Evolutionary conservation across 23 red algal species (phyloP).

Genomic region (Agarophyton chilense): DNA sequence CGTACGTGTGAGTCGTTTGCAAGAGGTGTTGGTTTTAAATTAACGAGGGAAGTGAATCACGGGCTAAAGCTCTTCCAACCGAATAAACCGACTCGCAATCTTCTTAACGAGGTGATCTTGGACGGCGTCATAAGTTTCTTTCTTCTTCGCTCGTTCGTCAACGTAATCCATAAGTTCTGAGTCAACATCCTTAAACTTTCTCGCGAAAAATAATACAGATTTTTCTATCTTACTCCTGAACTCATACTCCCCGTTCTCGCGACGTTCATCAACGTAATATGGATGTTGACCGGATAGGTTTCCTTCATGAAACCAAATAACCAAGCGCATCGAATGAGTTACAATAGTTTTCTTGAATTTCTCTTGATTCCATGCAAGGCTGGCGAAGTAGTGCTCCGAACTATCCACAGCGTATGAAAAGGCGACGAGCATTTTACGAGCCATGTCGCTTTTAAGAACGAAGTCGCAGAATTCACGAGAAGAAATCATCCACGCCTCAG

Average conservation of each 20-base stretch:
- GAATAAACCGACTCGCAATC: neutral
- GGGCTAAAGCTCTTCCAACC: neutral
- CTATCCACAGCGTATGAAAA: slow-evolving; percentile 77
- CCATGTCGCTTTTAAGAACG: slow-evolving; percentile 58
- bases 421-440: slow-evolving; percentile 65
- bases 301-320: slow-evolving; percentile 78
- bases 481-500: slow-evolving; percentile 89
- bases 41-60: no score
- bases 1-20: no score
- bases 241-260: slow-evolving; percentile 9
- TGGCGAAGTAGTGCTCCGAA: slow-evolving; percentile 88
- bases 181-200: slow-evolving; percentile 76
- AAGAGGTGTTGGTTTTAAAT: no score
- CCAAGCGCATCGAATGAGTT: slow-evolving; percentile 64
- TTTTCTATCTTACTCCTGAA: slow-evolving; percentile 6
- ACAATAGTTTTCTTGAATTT: slow-evolving; percentile 64
- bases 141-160: slow-evolving; percentile 51
- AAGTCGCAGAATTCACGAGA: slow-evolving; percentile 72
- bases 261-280: slow-evolving; percentile 64
- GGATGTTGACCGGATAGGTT: slow-evolving; percentile 77
- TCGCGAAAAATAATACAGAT: slow-evolving; percentile 60
- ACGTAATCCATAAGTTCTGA: slow-evolving; percentile 72
- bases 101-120: neutral
- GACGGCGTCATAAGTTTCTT: neutral
- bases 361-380: slow-evolving; percentile 63